phyloP scores from a whole-genome alignment of 768 basidiomycete genomes.

The Tricholoma saponaceum region DNA sequence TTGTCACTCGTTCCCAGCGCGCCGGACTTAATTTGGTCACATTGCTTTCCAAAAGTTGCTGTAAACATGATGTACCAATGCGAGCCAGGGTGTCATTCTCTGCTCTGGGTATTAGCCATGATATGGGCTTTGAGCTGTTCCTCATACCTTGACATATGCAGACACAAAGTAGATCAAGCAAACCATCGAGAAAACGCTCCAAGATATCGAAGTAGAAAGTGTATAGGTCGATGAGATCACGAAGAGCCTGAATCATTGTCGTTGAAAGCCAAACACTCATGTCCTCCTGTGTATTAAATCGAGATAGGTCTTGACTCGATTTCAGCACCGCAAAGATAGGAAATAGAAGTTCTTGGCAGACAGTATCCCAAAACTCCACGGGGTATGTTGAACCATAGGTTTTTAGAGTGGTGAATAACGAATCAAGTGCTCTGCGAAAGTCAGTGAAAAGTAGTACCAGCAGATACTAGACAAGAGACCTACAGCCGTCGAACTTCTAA shows the following conservation, averaged over 20 bases:
- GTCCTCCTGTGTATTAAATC: slow-evolving; percentile 95
- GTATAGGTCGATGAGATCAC: slow-evolving; percentile 93
- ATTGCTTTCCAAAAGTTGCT: slow-evolving; percentile 93
- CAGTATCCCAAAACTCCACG: slow-evolving; percentile 95
- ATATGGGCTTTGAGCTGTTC: not conserved
- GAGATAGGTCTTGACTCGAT: slow-evolving; percentile 85
- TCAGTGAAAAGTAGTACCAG: slow-evolving; percentile 7
- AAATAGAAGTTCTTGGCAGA: slow-evolving; percentile 94
- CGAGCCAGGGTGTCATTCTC: slow-evolving; percentile 98
- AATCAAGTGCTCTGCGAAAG: slow-evolving; percentile 81
- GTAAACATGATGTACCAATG: slow-evolving; percentile 96
- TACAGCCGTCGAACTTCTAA: slow-evolving; percentile 95
- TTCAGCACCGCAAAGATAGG: slow-evolving; percentile 97
- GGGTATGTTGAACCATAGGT: slow-evolving; percentile 82
- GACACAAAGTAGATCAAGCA: slow-evolving; percentile 88
- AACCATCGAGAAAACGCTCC: slow-evolving; percentile 87
- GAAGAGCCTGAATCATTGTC: slow-evolving; percentile 96
- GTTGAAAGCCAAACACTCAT: slow-evolving; percentile 99
- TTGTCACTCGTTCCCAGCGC: slow-evolving; percentile 89
- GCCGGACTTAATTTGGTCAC: slow-evolving; percentile 77
- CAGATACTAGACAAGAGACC: slow-evolving; percentile 28
- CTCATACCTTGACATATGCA: slow-evolving; percentile 96
- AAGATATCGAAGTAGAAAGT: slow-evolving; percentile 92
- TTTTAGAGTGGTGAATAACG: slow-evolving; percentile 91
- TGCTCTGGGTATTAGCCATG: slow-evolving; percentile 27